Base-by-base conservation (phyloP, 148 eudicot genomes). In the Silene latifolia region DNA sequence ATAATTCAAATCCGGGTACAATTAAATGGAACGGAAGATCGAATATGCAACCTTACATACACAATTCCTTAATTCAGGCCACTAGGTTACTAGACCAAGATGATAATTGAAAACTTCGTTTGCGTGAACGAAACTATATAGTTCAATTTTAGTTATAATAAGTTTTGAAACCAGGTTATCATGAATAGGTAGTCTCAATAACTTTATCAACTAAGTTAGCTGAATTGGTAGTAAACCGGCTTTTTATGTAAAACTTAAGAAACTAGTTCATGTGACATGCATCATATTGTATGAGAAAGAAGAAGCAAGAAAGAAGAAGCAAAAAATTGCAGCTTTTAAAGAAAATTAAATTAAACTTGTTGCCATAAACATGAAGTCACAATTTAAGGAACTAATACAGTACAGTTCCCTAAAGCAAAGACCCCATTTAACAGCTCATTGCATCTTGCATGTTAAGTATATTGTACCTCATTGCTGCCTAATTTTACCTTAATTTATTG, bases 351-450 rank as follows among this genome's bases (percentile, higher is more conserved):
- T 75, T 42, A 72, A 72, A 51, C 7, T 47, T 53, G 71, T 48
- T 18, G 39, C 48, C 44, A 27, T 15, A 39, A 74, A 74, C 74
- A 79, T 79, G 78, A 53, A 69, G 58, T 74, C 82, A 75, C 59
- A 63, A 80, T 53, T 80, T 48, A 24, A 64, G 71, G 56, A 74
- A 25, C 29, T 63, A 69, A 39, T 48, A 79, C 74, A 74, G 65
- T 75, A 79, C 74, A 74, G 65, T 75, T 75, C 65, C 74, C 72
- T 69, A 79, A 69, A 74, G 74, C 48, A 69, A 44, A 57, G 65
- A 69, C 82, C 75, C 72, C 78, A 74, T 63, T 18, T 7, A 80
- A 74, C 78, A 80, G 72, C 78, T 80, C 65, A 80, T n/a, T 63
- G 44, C 75, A 74, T 79, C 63, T 71, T 46, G 71, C 70, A 76